Conservation (phyloP, 768 basidiomycete species). For the Trametes punicea region DNA sequence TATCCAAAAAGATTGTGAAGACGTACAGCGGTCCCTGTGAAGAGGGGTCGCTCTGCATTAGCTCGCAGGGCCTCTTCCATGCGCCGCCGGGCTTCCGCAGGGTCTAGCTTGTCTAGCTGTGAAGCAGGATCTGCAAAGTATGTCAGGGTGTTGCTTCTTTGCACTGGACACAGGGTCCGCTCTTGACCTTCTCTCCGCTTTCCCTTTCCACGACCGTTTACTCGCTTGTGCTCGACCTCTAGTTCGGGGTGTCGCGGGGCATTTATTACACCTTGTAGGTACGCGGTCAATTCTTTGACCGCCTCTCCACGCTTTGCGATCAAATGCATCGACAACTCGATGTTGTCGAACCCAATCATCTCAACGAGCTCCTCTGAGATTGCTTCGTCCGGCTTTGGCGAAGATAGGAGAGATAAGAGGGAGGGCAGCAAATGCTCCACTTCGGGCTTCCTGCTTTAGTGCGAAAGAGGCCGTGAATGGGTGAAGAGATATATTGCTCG, state of each 20-base stretch:
- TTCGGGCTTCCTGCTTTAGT: conserved; percentile 26
- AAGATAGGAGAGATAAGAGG: conserved; percentile 42
- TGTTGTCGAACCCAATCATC: conserved; percentile 77
- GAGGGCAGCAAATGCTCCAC: conserved; percentile 25
- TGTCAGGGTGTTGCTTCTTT: not conserved
- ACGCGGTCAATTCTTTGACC: not conserved
- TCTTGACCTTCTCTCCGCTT: conserved; percentile 17
- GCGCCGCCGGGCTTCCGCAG: conserved; percentile 53
- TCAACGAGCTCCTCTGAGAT: conserved; percentile 80
- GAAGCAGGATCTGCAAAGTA: not conserved
- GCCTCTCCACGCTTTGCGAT: conserved; percentile 47
- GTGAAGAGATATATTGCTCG: not conserved
- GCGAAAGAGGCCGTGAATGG: not conserved
- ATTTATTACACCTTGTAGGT: not conserved
- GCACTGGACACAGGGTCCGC: not conserved
- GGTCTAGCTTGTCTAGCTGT: conserved; percentile 32
- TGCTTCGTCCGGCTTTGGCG: conserved; percentile 54
- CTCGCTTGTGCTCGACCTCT: not conserved
- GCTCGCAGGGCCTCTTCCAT: conserved; percentile 58
- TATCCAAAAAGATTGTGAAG: no score
- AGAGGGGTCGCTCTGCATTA: conserved; percentile 67
- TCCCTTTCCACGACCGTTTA: conserved; percentile 5
- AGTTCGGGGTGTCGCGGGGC: not conserved
- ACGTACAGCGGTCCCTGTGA: conserved; percentile 55
- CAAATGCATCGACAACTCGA: conserved; percentile 74